Conservation (phyloP, 2,329 filamentous ascomycete genomes). For the Colletotrichum salicis region DNA sequence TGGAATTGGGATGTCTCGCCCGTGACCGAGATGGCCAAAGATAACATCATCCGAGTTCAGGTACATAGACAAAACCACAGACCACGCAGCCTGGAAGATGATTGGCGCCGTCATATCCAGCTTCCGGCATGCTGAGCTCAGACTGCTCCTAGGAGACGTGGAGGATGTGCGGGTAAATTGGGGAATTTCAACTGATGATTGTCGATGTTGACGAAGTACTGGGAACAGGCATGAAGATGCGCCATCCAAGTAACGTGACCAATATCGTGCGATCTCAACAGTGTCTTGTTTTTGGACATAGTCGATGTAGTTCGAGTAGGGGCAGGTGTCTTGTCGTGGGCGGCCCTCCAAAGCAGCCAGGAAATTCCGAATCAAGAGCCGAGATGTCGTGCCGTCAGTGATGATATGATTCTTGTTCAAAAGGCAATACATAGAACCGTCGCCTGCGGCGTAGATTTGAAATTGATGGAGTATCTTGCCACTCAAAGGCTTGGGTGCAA, state of each 20-base stretch:
- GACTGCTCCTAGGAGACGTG: background rate
- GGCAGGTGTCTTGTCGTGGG: background rate
- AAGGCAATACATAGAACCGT: constrained; percentile 12
- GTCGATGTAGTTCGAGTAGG: constrained; percentile 18
- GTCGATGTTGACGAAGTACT: background rate
- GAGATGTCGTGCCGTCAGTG: constrained; percentile 22
- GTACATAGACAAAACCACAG: constrained; percentile 78
- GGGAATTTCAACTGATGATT: background rate
- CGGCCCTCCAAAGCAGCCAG: background rate
- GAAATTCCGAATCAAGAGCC: constrained; percentile 10
- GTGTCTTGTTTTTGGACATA: constrained; percentile 9
- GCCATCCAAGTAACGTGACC: constrained; percentile 2
- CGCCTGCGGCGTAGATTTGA: background rate
- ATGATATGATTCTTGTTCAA: constrained; percentile 25
- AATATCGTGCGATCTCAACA: background rate
- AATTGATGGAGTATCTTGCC: constrained; percentile 7
- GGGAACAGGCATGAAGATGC: background rate
- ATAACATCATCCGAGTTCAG: constrained; percentile 77
- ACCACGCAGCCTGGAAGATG: constrained; percentile 81
- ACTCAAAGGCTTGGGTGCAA: background rate
- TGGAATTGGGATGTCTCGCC: constrained; percentile 59
- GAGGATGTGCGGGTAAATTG: constrained; percentile 6
- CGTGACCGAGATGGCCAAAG: constrained; percentile 75
- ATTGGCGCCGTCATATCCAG: constrained; percentile 78
- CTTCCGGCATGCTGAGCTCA: background rate